Evolutionary conservation across 306 rosid species (phyloP).

Genomic region (Vigna radiata): DNA sequence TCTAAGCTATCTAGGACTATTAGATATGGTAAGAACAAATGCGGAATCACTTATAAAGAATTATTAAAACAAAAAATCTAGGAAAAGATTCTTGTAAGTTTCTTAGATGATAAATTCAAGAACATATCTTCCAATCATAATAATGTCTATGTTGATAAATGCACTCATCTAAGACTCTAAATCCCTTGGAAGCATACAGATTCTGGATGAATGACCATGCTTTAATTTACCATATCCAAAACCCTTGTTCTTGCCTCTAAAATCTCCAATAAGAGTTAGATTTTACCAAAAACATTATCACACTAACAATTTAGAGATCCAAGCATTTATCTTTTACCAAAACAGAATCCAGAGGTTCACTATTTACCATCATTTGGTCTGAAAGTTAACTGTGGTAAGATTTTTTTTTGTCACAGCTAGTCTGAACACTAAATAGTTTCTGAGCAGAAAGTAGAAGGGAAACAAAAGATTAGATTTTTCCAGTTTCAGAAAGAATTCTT

Average conservation of each 20-base stretch:
- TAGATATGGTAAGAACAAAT: too few species aligned
- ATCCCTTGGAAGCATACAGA: slow-evolving; percentile 8
- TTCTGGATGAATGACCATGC: not conserved
- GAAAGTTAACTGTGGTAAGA: slow-evolving; percentile 8
- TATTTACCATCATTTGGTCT: not conserved
- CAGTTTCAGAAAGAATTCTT: slow-evolving; percentile 69
- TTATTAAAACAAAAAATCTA: too few species aligned
- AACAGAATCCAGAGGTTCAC: slow-evolving; percentile 34
- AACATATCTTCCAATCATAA: slow-evolving; percentile 21
- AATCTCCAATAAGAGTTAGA: slow-evolving; percentile 36
- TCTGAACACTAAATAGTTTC: slow-evolving; percentile 27
- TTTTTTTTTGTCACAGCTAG: slow-evolving; percentile 6
- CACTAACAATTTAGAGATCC: slow-evolving; percentile 20
- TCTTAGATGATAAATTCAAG: not conserved
- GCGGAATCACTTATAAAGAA: too few species aligned
- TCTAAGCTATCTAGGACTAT: too few species aligned
- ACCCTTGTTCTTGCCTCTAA: slow-evolving; percentile 16
- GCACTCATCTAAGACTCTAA: not conserved
- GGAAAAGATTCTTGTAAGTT: too few species aligned
- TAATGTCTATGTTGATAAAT: not conserved
- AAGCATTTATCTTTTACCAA: slow-evolving; percentile 36
- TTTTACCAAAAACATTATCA: slow-evolving; percentile 31
- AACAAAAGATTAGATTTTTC: slow-evolving; percentile 51
- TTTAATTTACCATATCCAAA: slow-evolving; percentile 3
- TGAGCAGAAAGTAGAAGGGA: slow-evolving; percentile 7